Conservation (phyloP, 2,329 filamentous ascomycete genomes). For the Dothidotthia symphoricarpi region DNA sequence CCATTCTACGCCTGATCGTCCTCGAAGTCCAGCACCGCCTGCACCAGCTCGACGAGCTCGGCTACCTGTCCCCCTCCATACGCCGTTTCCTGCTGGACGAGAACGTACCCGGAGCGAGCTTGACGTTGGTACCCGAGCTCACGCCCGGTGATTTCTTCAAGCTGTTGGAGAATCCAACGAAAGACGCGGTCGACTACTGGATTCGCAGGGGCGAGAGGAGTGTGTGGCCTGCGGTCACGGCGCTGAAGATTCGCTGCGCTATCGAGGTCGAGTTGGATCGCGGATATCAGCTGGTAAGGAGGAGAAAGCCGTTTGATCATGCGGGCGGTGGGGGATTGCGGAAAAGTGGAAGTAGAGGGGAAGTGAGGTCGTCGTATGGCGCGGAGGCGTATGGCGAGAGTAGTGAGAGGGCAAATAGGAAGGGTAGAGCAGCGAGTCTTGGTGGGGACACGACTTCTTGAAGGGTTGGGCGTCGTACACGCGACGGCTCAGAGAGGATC, state of each 20-base stretch:
- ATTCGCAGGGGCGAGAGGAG: constrained; percentile 79
- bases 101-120: constrained; percentile 70
- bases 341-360: constrained; percentile 26
- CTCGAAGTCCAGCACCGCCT: constrained; percentile 79
- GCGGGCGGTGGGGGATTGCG: constrained; percentile 14
- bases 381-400: constrained; percentile 9
- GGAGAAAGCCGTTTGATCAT: constrained; percentile 47
- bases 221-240: constrained; percentile 86
- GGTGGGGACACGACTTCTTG: constrained; percentile 13
- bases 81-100: constrained; percentile 80
- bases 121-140: constrained; percentile 81
- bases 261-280: constrained; percentile 85
- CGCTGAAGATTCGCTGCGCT: constrained; percentile 76
- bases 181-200: constrained; percentile 77
- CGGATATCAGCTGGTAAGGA: constrained; percentile 76
- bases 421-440: constrained; percentile 30
- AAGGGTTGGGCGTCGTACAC: too few species aligned
- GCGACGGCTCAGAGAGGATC: too few species aligned
- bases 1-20: constrained; percentile 63
- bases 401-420: constrained; percentile 12
- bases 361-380: constrained; percentile 12
- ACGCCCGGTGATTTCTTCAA: constrained; percentile 69
- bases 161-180: constrained; percentile 78
- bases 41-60: constrained; percentile 75
- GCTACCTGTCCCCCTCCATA: constrained; percentile 66